Evolutionary conservation across 352 stramenopile genomes (phyloP), one percentile per base, ranked within the genome.

Genomic region (Pythium aristosporum): DNA sequence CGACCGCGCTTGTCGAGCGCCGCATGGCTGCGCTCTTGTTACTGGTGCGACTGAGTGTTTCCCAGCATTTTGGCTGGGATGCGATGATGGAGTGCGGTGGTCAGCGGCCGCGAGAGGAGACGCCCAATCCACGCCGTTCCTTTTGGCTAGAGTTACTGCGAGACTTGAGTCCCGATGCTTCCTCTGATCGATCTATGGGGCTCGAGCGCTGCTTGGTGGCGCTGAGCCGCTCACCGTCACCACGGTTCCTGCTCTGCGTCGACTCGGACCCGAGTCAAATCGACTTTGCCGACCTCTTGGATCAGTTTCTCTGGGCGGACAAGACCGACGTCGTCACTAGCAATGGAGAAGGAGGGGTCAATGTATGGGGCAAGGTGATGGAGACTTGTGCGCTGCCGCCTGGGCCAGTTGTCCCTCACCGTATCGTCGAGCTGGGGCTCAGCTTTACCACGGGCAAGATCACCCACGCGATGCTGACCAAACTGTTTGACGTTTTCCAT

Each of bases 181-280:
- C 12, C 3, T 28, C 25, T 3, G 47, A 57, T n/a, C 4, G 37
- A 1, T 23, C 28, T 5, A 66, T 51, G 37, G 32, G 44, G 0
- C 18, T 66, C 34, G 48, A 59, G 15, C 48, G 59, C 2, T 54
- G 57, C 59, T 44, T 66, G 25, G 37, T 58, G n/a, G 59, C 54
- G 12, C 50, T 66, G 18, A 66, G 48, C 36, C 39, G 30, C 5
- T 15, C n/a, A n/a, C 30, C 8, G 11, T 47, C 18, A 12, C 59
- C 43, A 11, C 59, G 59, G 11, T 59, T 66, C 16, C n/a, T 66
- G 37, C 41, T 66, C 11, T 59, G 49, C 34, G 30, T 66, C 20
- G 50, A 57, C 20, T 37, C 37, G 28, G 28, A 57, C 15, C 34
- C 28, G 28, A 47, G 48, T 21, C 25, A 50, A 43, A 10, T 44